Evolutionary conservation across 2,329 filamentous ascomycete species (phyloP).

Genomic region (Lachnellula suecica): DNA sequence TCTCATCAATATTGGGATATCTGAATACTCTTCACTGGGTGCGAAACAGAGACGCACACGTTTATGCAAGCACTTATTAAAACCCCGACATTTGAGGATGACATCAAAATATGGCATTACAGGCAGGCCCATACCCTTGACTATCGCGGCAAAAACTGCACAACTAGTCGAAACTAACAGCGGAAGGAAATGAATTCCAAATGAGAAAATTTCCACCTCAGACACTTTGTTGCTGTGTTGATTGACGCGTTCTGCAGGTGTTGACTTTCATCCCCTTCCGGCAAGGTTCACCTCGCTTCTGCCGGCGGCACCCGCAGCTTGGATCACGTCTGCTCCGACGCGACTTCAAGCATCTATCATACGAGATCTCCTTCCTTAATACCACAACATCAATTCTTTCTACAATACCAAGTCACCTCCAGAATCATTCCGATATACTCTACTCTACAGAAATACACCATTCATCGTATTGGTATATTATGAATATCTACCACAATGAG

Average conservation of each 20-base stretch:
- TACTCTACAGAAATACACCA: conserved; percentile 12
- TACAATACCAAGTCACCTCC: background rate
- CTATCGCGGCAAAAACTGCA: no score
- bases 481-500: conserved; percentile 30
- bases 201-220: background rate
- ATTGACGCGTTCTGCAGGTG: conserved; percentile 2
- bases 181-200: background rate
- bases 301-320: background rate
- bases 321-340: conserved; percentile 8
- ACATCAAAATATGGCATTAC: no score
- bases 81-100: no score
- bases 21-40: no score
- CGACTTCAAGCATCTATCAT: conserved; percentile 5
- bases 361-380: conserved; percentile 2
- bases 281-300: background rate
- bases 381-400: conserved; percentile 14
- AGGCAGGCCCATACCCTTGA: no score
- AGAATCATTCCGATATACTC: conserved; percentile 1
- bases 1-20: no score
- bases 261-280: conserved; percentile 4
- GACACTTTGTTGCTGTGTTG: background rate
- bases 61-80: no score
- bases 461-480: conserved; percentile 19
- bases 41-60: no score
- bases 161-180: no score